These are phyloP conservation scores for Moricandia arvensis DNA, from an alignment of 345 rosid genomes.

Conservation along the genomic window DNA sequence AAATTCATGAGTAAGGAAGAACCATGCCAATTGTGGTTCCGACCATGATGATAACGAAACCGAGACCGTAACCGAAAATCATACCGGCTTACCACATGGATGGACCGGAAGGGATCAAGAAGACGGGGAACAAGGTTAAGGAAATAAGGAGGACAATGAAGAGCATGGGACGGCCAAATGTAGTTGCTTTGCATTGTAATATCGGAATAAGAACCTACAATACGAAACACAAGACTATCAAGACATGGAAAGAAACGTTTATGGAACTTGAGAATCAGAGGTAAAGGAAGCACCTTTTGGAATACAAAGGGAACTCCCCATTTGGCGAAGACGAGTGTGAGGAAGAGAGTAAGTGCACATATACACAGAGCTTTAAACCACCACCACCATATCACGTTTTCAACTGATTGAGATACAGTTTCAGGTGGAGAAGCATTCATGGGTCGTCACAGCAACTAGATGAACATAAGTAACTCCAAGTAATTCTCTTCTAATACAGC, in stretches of 20 bases:
- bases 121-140: not conserved
- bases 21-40: no score
- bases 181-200: not conserved
- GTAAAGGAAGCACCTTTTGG: not conserved
- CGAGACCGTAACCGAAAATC: no score
- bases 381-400: slow-evolving; percentile 45
- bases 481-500: no score
- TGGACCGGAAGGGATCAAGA: not conserved
- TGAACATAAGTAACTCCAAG: no score
- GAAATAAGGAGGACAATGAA: not conserved
- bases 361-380: slow-evolving; percentile 58
- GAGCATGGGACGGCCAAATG: not conserved
- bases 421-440: slow-evolving; percentile 42
- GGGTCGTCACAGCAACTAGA: slow-evolving; percentile 52
- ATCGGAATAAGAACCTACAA: no score
- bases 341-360: slow-evolving; percentile 32
- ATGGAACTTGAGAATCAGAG: not conserved
- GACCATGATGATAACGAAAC: no score
- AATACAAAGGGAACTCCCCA: no score
- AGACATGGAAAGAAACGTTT: no score
- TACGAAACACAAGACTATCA: no score
- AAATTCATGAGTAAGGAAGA: no score
- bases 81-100: no score
- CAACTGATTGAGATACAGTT: slow-evolving; percentile 37
- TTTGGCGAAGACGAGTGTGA: no score